These are phyloP conservation scores for Calonectria fujianensis DNA, from an alignment of 2,329 filamentous ascomycete species.

Conservation along the genomic window DNA sequence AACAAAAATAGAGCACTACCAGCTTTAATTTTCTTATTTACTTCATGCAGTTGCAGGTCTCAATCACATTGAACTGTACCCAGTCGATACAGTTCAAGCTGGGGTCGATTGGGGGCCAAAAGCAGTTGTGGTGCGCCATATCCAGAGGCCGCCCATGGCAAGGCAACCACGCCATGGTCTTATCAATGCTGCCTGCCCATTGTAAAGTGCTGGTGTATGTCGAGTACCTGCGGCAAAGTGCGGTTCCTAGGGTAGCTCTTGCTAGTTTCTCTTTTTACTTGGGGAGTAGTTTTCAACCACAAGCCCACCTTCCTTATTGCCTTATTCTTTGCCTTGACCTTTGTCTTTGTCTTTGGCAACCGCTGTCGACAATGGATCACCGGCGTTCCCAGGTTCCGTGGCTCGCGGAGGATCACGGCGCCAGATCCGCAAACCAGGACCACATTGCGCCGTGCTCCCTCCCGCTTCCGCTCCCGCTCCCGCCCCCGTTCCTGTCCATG, in stretches of 20 bases:
- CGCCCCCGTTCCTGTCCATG: slow-evolving; percentile 12
- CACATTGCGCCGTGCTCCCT: slow-evolving; percentile 9
- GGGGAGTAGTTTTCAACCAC: neutral
- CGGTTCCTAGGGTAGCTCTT: neutral
- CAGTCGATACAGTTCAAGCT: neutral
- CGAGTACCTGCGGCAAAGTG: slow-evolving; percentile 18
- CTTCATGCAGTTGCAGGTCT: neutral
- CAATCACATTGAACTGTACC: neutral
- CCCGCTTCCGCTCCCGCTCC: slow-evolving; percentile 30
- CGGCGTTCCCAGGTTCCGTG: neutral
- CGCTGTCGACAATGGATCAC: slow-evolving; percentile 14
- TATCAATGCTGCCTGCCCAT: slow-evolving; percentile 32
- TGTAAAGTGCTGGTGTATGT: slow-evolving; percentile 28
- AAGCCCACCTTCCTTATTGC: neutral
- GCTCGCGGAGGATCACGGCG: neutral
- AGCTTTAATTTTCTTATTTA: neutral
- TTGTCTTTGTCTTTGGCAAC: neutral
- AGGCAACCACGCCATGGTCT: slow-evolving; percentile 42
- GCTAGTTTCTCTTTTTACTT: slow-evolving; percentile 4
- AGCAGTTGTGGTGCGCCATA: slow-evolving; percentile 29
- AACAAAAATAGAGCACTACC: neutral
- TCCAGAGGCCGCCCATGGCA: slow-evolving; percentile 42
- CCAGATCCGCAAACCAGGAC: slow-evolving; percentile 27
- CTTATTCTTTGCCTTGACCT: neutral
- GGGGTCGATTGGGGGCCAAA: slow-evolving; percentile 35